These are phyloP conservation scores for Oryza glaberrima DNA, from an alignment of 176 grass and related monocot genomes.

Conservation along the genomic window DNA sequence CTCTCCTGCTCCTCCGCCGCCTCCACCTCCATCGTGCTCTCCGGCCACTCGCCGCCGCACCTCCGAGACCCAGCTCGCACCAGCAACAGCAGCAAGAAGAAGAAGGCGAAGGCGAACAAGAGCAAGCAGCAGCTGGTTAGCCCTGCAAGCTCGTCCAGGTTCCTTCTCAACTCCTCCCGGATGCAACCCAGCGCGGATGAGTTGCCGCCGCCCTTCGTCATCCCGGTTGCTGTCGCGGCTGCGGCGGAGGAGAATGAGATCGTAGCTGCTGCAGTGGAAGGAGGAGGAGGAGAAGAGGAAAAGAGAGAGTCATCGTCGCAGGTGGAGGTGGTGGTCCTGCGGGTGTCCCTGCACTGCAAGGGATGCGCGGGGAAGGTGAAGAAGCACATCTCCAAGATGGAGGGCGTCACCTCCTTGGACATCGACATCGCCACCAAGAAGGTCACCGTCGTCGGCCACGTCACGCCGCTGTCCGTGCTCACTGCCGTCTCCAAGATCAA, in stretches of 20 bases:
- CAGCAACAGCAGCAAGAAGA: constrained; percentile 17
- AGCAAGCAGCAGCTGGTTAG: constrained; percentile 32
- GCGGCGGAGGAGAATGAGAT: neutral
- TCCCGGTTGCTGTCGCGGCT: neutral
- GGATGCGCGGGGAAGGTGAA: constrained; percentile 82
- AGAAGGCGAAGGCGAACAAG: neutral
- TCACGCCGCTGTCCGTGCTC: constrained; percentile 85
- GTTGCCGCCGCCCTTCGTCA: neutral
- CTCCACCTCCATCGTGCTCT: constrained; percentile 53
- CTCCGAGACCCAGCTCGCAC: constrained; percentile 26
- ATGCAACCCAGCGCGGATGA: constrained; percentile 47
- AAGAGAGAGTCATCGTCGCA: neutral
- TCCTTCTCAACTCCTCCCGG: constrained; percentile 80
- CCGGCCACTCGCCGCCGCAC: constrained; percentile 51
- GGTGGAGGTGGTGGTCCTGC: constrained; percentile 57
- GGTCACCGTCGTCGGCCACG: constrained; percentile 82
- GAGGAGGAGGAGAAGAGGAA: too few relatives aligned
- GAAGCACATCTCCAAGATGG: constrained; percentile 94
- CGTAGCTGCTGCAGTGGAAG: neutral
- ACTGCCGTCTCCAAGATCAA: constrained; percentile 89
- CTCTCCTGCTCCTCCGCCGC: constrained; percentile 71
- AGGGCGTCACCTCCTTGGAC: constrained; percentile 80
- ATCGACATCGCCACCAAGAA: constrained; percentile 86
- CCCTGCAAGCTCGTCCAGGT: constrained; percentile 67
- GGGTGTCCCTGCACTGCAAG: constrained; percentile 91